Base-by-base conservation (phyloP, 1,284 basidiomycete species). In the Apiotrichum montevideense region DNA sequence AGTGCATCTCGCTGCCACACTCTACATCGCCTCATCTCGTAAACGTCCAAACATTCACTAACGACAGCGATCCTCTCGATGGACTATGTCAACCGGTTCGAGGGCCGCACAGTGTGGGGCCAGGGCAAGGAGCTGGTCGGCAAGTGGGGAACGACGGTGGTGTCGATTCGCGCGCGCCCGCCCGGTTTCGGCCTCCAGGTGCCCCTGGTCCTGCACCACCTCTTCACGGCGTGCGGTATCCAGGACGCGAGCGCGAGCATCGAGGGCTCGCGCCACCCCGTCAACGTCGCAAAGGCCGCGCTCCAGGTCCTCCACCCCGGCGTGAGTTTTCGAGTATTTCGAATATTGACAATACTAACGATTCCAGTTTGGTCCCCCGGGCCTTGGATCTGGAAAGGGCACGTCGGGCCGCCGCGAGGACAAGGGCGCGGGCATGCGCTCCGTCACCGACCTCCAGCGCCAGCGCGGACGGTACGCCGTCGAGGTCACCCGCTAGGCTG, bases 241-340 rank as follows among this genome's bases (percentile, higher is more conserved):
- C 88, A 90, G 72, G 95, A 98, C 75, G 83, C 90, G 46, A 90
- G 87, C 65, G 95, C 90, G 34, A 94, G 94, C 76, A 89, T 98
- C 43, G 88, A 90, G 83, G 93, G 94, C 39, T 93, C 88, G 66
- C 81, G 90, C 63, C 96, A 95, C 76, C 84, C 83, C 43, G 79
- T 88, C 66, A 86, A 80, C 51, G 79, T 81, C 7, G 70, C 81
- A 63, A 81, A 82, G 63, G 76, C 75, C n/a, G 69, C 66, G 6
- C 64, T 75, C 46, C 70, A 72, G 60, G 64, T 77, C 45, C 59
- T 78, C 43, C 77, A 78, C 54, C 74, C 74, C 33, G 77, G 77
- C 2, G 72, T 74, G 46, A 66, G 71, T 72, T 3, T 14, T 1
- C 10, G 32, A 1, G 32, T 3, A n/a, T 9, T 15, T 21, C 41